Evolutionary conservation across 495 filamentous ascomycete species (phyloP).

Genomic region (Hapsidospora chrysogenum): DNA sequence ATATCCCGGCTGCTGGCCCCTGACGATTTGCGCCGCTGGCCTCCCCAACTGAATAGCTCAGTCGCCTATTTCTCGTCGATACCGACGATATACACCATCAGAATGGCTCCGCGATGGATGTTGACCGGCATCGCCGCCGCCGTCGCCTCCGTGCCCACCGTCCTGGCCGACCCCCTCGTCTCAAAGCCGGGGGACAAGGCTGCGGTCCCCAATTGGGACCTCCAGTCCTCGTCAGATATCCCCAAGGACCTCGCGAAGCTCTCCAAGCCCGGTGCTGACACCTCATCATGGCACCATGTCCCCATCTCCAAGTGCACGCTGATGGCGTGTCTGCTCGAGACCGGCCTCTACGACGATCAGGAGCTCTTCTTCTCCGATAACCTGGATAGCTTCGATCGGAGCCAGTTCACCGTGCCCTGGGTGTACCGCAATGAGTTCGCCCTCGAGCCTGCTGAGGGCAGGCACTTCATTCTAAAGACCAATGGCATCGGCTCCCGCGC

Average conservation of each 20-base stretch:
- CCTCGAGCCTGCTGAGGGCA: slow-evolving; percentile 15
- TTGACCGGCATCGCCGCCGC: too few relatives aligned
- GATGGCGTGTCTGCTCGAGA: slow-evolving; percentile 39
- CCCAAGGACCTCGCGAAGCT: slow-evolving; percentile 20
- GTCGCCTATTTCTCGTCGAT: too few relatives aligned
- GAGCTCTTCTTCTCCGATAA: slow-evolving; percentile 42
- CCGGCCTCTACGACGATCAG: slow-evolving; percentile 35
- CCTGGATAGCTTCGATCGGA: slow-evolving; percentile 23
- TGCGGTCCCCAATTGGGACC: slow-evolving; percentile 36
- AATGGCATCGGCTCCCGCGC: slow-evolving; percentile 44
- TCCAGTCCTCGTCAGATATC: slow-evolving; percentile 29
- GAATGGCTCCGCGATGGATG: too few relatives aligned
- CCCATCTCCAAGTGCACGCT: slow-evolving; percentile 31
- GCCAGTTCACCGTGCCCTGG: slow-evolving; percentile 39
- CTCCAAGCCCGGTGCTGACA: slow-evolving; percentile 29
- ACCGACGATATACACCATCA: too few relatives aligned
- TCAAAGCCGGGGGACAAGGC: slow-evolving; percentile 21
- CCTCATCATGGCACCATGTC: slow-evolving; percentile 36
- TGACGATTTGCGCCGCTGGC: too few relatives aligned
- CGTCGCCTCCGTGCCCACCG: too few relatives aligned
- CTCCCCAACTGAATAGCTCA: too few relatives aligned
- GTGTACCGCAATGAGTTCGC: slow-evolving; percentile 42
- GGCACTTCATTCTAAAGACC: slow-evolving; percentile 36
- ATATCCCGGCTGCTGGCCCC: too few relatives aligned
- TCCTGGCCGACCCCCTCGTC: slow-evolving; percentile 10